A percentile compares a stretch with the other conserved stretches of the same genome.
Evolutionary conservation across 2,329 filamentous ascomycete genomes (phyloP).

Genomic region (Aspergillus sp.): DNA sequence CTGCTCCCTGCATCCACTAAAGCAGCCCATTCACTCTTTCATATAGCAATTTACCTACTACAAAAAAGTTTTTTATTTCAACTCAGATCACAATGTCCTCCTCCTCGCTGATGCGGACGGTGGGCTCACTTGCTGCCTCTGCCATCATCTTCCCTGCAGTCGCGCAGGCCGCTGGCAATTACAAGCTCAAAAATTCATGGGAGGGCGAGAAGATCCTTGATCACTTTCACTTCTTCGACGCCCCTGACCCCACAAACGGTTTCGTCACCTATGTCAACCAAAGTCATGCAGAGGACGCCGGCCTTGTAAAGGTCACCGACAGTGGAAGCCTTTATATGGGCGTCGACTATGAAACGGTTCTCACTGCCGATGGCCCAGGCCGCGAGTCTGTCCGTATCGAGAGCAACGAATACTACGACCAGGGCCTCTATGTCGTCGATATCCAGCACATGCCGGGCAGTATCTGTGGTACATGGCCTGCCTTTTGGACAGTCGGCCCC

Average conservation of each 20-base stretch:
- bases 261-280: conserved; percentile 52
- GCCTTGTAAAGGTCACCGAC: conserved; percentile 36
- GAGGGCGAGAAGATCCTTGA: conserved; percentile 50
- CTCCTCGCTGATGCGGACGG: conserved; percentile 28
- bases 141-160: conserved; percentile 25
- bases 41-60: neutral
- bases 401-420: conserved; percentile 45
- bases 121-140: conserved; percentile 31
- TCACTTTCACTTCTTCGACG: conserved; percentile 51
- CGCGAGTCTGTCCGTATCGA: conserved; percentile 48
- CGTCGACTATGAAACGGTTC: conserved; percentile 42
- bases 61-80: neutral
- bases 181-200: conserved; percentile 44
- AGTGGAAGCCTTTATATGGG: conserved; percentile 44
- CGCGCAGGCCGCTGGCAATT: conserved; percentile 23
- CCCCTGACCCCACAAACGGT: conserved; percentile 50
- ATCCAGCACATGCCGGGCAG: conserved; percentile 49
- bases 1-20: neutral
- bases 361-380: conserved; percentile 37
- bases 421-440: conserved; percentile 49
- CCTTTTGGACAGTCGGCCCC: conserved; percentile 46
- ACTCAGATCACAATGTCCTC: conserved; percentile 24
- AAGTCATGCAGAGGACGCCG: conserved; percentile 35
- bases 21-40: neutral
- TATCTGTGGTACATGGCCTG: conserved; percentile 53